These are phyloP conservation scores for Aegle marmelos DNA, from an alignment of 345 rosid genomes.

Conservation along the genomic window DNA sequence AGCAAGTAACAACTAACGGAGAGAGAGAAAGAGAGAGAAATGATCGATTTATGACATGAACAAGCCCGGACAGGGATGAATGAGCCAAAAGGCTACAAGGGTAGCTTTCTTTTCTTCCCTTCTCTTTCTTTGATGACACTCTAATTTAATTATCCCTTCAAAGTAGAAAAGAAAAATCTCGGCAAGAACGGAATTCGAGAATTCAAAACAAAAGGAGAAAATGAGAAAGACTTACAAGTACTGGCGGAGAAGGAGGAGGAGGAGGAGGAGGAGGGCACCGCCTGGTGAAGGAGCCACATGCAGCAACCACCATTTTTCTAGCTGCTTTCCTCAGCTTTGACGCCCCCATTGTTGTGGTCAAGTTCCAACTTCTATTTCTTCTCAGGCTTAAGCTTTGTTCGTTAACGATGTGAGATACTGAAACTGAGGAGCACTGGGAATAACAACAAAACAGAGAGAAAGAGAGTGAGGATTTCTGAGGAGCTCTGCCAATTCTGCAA, in stretches of 20 bases:
- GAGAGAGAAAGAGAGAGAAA: too few species aligned
- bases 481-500: not conserved
- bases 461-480: not conserved
- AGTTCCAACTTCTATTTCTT: not conserved
- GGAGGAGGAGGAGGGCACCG: slow-evolving; percentile 35
- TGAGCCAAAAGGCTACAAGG: too few species aligned
- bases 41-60: too few species aligned
- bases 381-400: not conserved
- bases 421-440: not conserved
- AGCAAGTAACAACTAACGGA: not conserved
- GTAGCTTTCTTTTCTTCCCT: too few species aligned
- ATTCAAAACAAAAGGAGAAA: not conserved
- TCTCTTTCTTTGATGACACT: too few species aligned
- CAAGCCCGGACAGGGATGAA: too few species aligned
- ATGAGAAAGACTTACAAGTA: slow-evolving; percentile 28
- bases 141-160: too few species aligned
- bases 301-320: slow-evolving; percentile 59
- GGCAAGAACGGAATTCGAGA: not conserved
- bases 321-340: slow-evolving; percentile 64
- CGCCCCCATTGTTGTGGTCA: slow-evolving; percentile 29
- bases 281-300: slow-evolving; percentile 66
- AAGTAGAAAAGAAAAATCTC: too few species aligned
- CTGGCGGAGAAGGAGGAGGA: slow-evolving; percentile 15
- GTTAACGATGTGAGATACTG: not conserved
- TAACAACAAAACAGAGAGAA: not conserved